These are phyloP conservation scores for Gamsiella multidivaricata DNA, from an alignment of 192 early-diverging fungal species.

Conservation along the genomic window DNA sequence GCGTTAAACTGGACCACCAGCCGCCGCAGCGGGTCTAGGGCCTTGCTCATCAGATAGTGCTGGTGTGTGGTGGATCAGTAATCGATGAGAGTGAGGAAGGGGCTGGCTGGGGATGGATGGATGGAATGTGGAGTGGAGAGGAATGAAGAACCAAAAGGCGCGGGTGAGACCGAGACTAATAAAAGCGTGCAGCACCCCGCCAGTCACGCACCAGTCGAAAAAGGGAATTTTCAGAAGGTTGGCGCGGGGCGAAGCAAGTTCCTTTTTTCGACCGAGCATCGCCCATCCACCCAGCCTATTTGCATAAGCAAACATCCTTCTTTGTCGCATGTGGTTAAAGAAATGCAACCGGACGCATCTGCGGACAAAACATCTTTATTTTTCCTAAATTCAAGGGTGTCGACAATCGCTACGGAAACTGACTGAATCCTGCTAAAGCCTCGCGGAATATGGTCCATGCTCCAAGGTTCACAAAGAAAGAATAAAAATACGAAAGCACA, in stretches of 20 bases:
- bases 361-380: no score
- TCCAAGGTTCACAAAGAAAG: background rate
- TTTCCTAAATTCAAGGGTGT: no score
- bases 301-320: no score
- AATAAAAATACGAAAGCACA: background rate
- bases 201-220: slow-evolving; percentile 3
- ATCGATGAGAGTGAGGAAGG: background rate
- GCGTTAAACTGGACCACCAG: slow-evolving; percentile 55
- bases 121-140: background rate
- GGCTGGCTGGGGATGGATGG: background rate
- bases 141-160: background rate
- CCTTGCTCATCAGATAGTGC: slow-evolving; percentile 49
- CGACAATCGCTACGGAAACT: no score
- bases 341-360: no score
- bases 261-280: slow-evolving; percentile 2
- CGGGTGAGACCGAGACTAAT: background rate
- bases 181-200: background rate
- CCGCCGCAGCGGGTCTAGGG: slow-evolving; percentile 51
- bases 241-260: no score
- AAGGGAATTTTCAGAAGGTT: slow-evolving; percentile 21
- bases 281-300: no score
- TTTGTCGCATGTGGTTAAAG: no score
- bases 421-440: background rate
- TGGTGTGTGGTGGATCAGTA: background rate
- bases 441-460: background rate